Percentiles rank a stretch among this genome's conserved stretches.
Evolutionary conservation across 441 rosid genomes (phyloP).

Genomic region (Populus hybrid): DNA sequence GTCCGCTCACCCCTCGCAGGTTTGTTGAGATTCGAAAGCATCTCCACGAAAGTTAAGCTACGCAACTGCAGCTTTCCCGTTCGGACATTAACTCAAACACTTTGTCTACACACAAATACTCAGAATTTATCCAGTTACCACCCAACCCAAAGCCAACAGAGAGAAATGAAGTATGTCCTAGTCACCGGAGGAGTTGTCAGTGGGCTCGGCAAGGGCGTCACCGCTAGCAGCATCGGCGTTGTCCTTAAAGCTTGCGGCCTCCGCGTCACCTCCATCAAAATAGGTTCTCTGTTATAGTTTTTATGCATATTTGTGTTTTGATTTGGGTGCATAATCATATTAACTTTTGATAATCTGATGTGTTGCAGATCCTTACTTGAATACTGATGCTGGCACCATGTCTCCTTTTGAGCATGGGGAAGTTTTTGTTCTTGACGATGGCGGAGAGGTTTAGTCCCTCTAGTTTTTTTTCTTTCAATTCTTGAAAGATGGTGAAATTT

Average conservation of each 20-base stretch:
- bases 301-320: not conserved
- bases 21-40: constrained; percentile 19
- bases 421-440: constrained; percentile 96
- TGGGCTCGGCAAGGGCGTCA: constrained; percentile 92
- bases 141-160: not conserved
- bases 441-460: constrained; percentile 72
- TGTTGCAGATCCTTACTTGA: constrained; percentile 83
- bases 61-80: constrained; percentile 27
- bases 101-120: constrained; percentile 27
- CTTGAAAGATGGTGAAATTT: not conserved
- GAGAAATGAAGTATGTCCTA: constrained; percentile 84
- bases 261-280: constrained; percentile 91
- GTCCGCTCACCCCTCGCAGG: constrained; percentile 15
- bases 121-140: not conserved
- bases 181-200: constrained; percentile 98
- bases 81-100: constrained; percentile 50
- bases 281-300: constrained; percentile 38
- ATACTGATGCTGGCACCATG: constrained; percentile 99
- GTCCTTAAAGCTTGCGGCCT: constrained; percentile 86
- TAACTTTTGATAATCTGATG: not conserved
- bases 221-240: constrained; percentile 86
- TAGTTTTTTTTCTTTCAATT: not conserved
- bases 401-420: constrained; percentile 98
- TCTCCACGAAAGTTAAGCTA: not conserved
- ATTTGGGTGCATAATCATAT: not conserved